Evolutionary conservation across 140 eudicot genomes (phyloP).

Genomic region (Flaveria floridana): DNA sequence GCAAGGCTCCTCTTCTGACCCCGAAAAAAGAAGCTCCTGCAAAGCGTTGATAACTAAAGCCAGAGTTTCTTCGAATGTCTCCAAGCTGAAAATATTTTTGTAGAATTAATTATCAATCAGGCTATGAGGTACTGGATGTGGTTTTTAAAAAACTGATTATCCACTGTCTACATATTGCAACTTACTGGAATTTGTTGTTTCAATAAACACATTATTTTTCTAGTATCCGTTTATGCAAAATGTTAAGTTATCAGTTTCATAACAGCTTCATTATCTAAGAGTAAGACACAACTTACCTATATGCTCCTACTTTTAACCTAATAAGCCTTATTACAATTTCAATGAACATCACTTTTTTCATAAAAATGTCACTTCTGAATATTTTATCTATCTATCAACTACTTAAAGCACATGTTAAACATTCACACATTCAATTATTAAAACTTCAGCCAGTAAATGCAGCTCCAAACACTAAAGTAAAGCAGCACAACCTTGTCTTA

Average conservation of each 20-base stretch:
- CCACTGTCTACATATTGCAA: neutral
- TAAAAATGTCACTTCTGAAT: neutral
- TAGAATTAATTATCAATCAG: neutral
- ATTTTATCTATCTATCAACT: neutral
- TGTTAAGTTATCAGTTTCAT: neutral
- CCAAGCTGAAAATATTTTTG: constrained; percentile 43
- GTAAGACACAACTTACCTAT: neutral
- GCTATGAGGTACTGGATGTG: neutral
- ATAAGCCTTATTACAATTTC: neutral
- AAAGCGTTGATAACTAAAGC: constrained; percentile 45
- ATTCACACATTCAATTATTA: neutral
- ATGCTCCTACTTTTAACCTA: neutral
- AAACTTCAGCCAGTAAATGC: neutral
- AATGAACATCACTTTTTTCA: neutral
- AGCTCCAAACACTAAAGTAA: neutral
- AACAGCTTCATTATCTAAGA: neutral
- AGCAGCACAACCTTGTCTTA: neutral
- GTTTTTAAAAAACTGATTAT: neutral
- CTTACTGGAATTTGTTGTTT: neutral
- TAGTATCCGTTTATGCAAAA: neutral
- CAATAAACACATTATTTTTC: neutral
- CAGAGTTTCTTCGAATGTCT: constrained; percentile 58
- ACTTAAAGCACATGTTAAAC: neutral
- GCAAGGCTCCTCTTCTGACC: constrained; percentile 44
- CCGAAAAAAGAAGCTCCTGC: constrained; percentile 51